phyloP scores from a whole-genome alignment of 2,329 filamentous ascomycete species.

The Kalmusia sp. region DNA sequence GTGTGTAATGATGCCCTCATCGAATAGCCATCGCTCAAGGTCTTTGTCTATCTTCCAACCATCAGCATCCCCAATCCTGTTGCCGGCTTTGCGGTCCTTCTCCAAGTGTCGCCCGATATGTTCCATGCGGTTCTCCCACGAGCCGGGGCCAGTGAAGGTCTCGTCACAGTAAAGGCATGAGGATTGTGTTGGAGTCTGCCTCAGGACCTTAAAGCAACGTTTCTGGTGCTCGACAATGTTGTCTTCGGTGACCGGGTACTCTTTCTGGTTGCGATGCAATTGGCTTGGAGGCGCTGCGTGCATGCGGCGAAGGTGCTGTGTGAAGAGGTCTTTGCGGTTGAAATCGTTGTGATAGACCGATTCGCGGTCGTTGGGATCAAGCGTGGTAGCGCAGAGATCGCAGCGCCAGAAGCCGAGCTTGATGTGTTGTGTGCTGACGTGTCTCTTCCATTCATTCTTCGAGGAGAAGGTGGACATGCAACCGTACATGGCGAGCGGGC shows the following conservation, averaged over 20 bases:
- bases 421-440: constrained; percentile 81
- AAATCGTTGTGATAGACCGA: constrained; percentile 66
- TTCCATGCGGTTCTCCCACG: constrained; percentile 87
- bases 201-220: constrained; percentile 66
- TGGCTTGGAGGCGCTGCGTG: constrained; percentile 62
- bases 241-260: constrained; percentile 53
- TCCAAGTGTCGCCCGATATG: constrained; percentile 85
- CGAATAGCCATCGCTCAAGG: constrained; percentile 49
- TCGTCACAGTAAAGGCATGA: constrained; percentile 70
- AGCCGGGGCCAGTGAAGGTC: constrained; percentile 66
- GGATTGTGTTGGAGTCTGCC: constrained; percentile 67
- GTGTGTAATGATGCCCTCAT: constrained; percentile 46
- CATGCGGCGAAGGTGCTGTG: constrained; percentile 87
- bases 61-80: constrained; percentile 20
- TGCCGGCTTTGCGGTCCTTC: constrained; percentile 48
- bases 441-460: constrained; percentile 97
- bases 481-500: constrained; percentile 79
- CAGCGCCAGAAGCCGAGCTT: constrained; percentile 79
- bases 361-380: constrained; percentile 37
- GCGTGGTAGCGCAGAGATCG: constrained; percentile 62
- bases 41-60: constrained; percentile 36
- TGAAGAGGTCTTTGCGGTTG: constrained; percentile 92
- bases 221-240: constrained; percentile 64
- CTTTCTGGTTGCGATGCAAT: constrained; percentile 53
- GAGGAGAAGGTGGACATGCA: constrained; percentile 75